These are phyloP conservation scores for Ochetophila trinervis DNA, from an alignment of 306 rosid genomes.

Conservation along the genomic window DNA sequence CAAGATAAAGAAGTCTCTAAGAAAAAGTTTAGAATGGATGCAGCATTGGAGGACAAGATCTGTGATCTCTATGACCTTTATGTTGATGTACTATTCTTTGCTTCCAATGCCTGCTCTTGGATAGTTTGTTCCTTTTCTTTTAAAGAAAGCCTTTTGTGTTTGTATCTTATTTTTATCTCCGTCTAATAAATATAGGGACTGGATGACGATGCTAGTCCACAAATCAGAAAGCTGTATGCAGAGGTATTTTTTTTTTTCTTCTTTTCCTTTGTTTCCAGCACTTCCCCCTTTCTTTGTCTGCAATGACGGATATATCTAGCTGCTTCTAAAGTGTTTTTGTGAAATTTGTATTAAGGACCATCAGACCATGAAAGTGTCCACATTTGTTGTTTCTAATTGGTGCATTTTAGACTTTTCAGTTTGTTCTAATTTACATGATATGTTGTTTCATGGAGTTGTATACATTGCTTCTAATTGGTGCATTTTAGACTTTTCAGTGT, in stretches of 20 bases:
- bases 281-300: constrained; percentile 1
- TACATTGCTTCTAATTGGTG: neutral
- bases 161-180: constrained; percentile 12
- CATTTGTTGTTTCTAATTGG: constrained; percentile 7
- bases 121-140: constrained; percentile 16
- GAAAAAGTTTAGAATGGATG: constrained; percentile 68
- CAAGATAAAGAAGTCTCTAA: constrained; percentile 60
- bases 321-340: constrained; percentile 21
- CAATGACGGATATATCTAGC: constrained; percentile 9
- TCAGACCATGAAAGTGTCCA: constrained; percentile 15
- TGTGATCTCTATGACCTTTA: constrained; percentile 98
- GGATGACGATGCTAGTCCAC: constrained; percentile 94
- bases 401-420: neutral
- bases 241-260: constrained; percentile 57
- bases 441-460: neutral
- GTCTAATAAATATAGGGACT: constrained; percentile 66
- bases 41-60: constrained; percentile 87
- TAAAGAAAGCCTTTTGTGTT: constrained; percentile 17
- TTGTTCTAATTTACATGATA: neutral
- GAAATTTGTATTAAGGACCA: constrained; percentile 6
- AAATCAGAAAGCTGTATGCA: constrained; percentile 76
- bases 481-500: neutral
- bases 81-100: constrained; percentile 66
- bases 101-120: constrained; percentile 25
- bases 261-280: neutral